Conservation (phyloP, 306 rosid species). For the Rosa multiflora region DNA sequence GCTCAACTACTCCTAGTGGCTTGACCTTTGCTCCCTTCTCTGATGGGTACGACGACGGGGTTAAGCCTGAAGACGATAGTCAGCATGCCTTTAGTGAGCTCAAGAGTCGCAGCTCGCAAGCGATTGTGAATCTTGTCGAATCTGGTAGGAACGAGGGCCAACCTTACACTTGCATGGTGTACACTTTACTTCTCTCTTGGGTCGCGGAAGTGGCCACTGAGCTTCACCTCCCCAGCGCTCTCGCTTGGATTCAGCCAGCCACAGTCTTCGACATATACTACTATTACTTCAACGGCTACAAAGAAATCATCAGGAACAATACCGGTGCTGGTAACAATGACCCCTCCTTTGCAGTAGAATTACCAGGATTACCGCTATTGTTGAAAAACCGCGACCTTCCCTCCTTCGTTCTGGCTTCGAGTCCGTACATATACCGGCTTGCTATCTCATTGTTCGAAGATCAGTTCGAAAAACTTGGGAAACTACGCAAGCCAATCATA, state of each 20-base stretch:
- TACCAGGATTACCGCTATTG: conserved; percentile 28
- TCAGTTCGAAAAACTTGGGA: conserved; percentile 14
- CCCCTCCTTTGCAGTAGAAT: neutral
- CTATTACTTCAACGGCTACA: conserved; percentile 37
- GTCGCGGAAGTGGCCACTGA: conserved; percentile 21
- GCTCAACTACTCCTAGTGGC: neutral
- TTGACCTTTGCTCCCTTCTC: conserved; percentile 27
- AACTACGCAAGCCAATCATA: conserved; percentile 9
- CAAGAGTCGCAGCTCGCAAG: conserved; percentile 21
- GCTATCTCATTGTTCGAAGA: conserved; percentile 3
- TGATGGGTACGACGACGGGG: conserved; percentile 37
- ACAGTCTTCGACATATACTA: conserved; percentile 31
- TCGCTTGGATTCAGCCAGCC: conserved; percentile 45
- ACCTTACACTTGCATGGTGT: conserved; percentile 27
- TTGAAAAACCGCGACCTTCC: conserved; percentile 33
- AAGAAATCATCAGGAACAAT: neutral
- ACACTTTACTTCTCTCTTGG: conserved; percentile 35
- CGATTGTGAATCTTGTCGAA: conserved; percentile 16
- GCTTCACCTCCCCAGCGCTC: conserved; percentile 20
- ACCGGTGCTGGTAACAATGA: neutral
- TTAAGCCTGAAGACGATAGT: neutral
- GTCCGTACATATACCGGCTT: neutral
- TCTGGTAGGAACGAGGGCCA: conserved; percentile 16
- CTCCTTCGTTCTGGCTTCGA: conserved; percentile 23
- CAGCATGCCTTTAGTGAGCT: neutral